Evolutionary conservation across 768 basidiomycete species (phyloP), one percentile per base, ranked within the genome.

Genomic region (Russula foetens): DNA sequence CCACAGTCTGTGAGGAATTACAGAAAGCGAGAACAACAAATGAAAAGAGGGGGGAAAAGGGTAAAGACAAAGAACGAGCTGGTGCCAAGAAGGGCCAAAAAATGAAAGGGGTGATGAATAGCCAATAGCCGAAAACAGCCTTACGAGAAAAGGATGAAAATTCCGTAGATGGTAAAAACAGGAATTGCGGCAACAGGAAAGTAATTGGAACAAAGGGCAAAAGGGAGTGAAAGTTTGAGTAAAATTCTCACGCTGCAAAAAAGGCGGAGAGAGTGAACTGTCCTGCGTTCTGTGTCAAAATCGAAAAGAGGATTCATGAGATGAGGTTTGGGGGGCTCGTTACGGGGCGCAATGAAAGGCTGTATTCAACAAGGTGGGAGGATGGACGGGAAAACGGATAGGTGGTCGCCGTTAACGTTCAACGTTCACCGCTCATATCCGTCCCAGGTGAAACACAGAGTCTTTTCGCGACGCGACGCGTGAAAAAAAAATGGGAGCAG

Each of bases 1-100:
- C 53, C 59, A 59, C 58, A 26, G 24, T 21, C 41, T 60, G 60
- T 56, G 49, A 38, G 28, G 35, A n/a, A 50, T 61, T 61, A 61
- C 60, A 61, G 48, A 38, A 53, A 56, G 54, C n/a, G 41, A 24
- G 41, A 24, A 60, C 35, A 44, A 21, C 35, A 35, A 41, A 31
- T 35, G 6, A 6, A 6, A 35, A 35, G 31, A 33, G 9, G 9
- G 14, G 14, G 14, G 39, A 38, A 35, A 45, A 56, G 14, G 29
- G 7, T n/a, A 26, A 9, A 31, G 7, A 48, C 26, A 38, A 60
- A 21, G 26, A 56, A 39, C 3, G 17, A 19, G 35, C 24, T 7
- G 12, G 41, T 45, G 55, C 41, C 29, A 15, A 43, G 59, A 51
- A 38, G 47, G 19, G 35, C 4, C 21, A 39, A 51, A 39, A 55